These are phyloP conservation scores for Kazachstania kunashirensis DNA, from an alignment of 805 yeast genomes.

Conservation along the genomic window DNA sequence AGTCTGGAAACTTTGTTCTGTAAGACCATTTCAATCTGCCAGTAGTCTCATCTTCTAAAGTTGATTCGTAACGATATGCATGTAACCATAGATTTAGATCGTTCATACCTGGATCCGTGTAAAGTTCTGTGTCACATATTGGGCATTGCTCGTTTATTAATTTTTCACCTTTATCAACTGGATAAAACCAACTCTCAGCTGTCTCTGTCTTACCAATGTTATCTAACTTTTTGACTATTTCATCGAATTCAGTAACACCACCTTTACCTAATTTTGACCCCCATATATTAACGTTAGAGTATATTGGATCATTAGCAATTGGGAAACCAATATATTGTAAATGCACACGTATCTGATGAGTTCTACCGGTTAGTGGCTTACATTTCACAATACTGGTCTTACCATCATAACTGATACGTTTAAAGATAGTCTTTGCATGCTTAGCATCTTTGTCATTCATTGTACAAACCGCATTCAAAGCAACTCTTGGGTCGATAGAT, in stretches of 20 bases:
- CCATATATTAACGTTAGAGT: slow-evolving; percentile 74
- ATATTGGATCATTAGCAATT: slow-evolving; percentile 86
- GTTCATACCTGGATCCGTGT: slow-evolving; percentile 80
- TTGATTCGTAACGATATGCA: slow-evolving; percentile 70
- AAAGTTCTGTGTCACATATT: slow-evolving; percentile 59
- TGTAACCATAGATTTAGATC: slow-evolving; percentile 88
- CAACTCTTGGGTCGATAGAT: slow-evolving; percentile 66
- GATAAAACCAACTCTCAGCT: slow-evolving; percentile 62
- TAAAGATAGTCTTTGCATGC: slow-evolving; percentile 65
- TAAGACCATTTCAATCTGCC: slow-evolving; percentile 52
- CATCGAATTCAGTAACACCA: slow-evolving; percentile 40
- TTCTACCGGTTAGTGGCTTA: slow-evolving; percentile 82
- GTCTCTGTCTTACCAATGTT: slow-evolving; percentile 59
- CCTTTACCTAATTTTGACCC: slow-evolving; percentile 62
- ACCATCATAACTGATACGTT: slow-evolving; percentile 58
- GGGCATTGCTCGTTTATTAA: slow-evolving; percentile 50
- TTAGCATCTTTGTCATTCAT: slow-evolving; percentile 34
- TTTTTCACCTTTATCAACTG: slow-evolving; percentile 53
- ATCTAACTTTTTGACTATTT: slow-evolving; percentile 43
- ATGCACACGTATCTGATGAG: slow-evolving; percentile 93
- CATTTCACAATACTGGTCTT: slow-evolving; percentile 61
- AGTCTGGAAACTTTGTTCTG: slow-evolving; percentile 65
- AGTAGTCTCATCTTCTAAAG: slow-evolving; percentile 23
- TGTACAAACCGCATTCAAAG: slow-evolving; percentile 46
- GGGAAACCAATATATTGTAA: slow-evolving; percentile 83